Conservation (phyloP, 2,329 filamentous ascomycete species). For the Fusarium proliferatum region DNA sequence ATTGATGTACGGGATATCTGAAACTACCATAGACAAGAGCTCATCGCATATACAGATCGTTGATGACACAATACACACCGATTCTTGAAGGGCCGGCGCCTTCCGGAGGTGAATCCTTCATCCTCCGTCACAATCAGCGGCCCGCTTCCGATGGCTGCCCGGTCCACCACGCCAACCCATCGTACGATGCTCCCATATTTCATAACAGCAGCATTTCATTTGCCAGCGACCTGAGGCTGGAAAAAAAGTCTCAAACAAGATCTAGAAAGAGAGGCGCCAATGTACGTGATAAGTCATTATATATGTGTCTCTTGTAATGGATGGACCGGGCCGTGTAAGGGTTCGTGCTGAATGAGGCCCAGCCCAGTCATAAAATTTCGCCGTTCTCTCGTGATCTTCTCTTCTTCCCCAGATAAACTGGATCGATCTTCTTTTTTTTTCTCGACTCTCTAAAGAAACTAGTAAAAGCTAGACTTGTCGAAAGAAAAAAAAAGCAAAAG, state of each 20-base stretch:
- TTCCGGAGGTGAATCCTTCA: slow-evolving; percentile 12
- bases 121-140: slow-evolving; percentile 31
- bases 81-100: neutral
- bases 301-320: slow-evolving; percentile 19
- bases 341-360: slow-evolving; percentile 11
- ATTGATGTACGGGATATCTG: neutral
- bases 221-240: neutral
- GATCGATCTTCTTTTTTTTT: neutral
- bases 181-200: slow-evolving; percentile 40
- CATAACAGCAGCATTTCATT: neutral
- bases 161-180: slow-evolving; percentile 43
- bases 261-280: neutral
- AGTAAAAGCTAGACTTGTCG: slow-evolving; percentile 11
- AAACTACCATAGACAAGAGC: neutral
- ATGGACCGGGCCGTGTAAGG: slow-evolving; percentile 20
- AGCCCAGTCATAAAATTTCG: slow-evolving; percentile 9
- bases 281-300: slow-evolving; percentile 7
- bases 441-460: neutral
- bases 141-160: slow-evolving; percentile 43
- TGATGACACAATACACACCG: neutral
- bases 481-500: slow-evolving; percentile 11
- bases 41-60: neutral
- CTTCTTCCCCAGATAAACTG: neutral
- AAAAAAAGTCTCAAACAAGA: neutral
- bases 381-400: slow-evolving; percentile 14